Conservation (phyloP, 331 rosid species). For the Quercus phellos region DNA sequence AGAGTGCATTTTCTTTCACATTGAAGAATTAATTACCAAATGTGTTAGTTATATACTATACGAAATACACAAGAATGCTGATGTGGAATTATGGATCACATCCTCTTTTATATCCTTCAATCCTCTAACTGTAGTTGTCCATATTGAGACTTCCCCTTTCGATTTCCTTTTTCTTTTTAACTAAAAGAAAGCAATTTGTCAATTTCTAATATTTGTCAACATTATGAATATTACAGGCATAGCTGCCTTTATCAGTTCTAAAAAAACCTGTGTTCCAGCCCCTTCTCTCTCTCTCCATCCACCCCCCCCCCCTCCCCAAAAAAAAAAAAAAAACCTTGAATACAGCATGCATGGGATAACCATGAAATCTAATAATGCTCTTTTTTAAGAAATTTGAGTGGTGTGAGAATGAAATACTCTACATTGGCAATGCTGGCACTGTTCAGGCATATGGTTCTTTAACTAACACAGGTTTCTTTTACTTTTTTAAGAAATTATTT, state of each 20-base stretch:
- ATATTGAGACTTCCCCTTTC: too few species aligned
- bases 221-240: background rate
- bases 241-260: background rate
- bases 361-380: background rate
- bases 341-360: background rate
- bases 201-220: background rate
- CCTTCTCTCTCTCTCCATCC: too few species aligned
- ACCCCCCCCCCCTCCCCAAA: background rate
- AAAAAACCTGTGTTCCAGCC: background rate
- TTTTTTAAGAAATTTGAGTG: background rate
- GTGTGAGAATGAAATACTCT: too few species aligned
- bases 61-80: too few species aligned
- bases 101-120: background rate
- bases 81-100: too few species aligned
- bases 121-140: background rate
- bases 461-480: too few species aligned
- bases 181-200: background rate
- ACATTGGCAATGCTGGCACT: background rate
- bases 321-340: too few species aligned
- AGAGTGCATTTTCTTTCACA: too few species aligned
- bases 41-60: too few species aligned
- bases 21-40: too few species aligned
- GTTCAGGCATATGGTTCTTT: background rate
- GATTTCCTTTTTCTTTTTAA: background rate
- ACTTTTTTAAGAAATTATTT: background rate